Evolutionary conservation across 768 basidiomycete genomes (phyloP).

Genomic region (Collybiopsis luxurians): DNA sequence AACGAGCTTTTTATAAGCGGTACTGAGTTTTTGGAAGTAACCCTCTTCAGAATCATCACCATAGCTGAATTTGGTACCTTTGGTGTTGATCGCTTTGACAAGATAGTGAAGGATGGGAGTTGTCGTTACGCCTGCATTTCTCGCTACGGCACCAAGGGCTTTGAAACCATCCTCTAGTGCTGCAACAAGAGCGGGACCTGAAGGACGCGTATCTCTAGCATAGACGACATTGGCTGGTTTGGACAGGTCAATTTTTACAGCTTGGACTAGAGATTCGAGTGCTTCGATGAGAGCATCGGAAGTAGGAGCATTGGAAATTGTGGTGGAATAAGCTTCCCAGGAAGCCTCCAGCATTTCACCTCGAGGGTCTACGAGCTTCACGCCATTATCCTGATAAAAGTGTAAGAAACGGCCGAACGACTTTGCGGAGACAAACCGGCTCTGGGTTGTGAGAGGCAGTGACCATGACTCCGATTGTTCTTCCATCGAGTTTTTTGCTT

Average conservation of each 20-base stretch:
- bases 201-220: slow-evolving; percentile 91
- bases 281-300: slow-evolving; percentile 69
- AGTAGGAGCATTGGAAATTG: slow-evolving; percentile 77
- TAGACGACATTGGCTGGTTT: slow-evolving; percentile 84
- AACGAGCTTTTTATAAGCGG: slow-evolving; percentile 82
- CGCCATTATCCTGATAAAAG: slow-evolving; percentile 84
- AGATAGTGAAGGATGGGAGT: slow-evolving; percentile 97
- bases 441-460: slow-evolving; percentile 99
- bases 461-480: slow-evolving; percentile 96
- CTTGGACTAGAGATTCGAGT: slow-evolving; percentile 59
- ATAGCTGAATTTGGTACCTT: slow-evolving; percentile 72
- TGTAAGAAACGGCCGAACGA: background rate
- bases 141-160: slow-evolving; percentile 63
- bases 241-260: slow-evolving; percentile 71
- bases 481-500: slow-evolving; percentile 89
- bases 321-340: slow-evolving; percentile 90
- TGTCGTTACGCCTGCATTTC: slow-evolving; percentile 82
- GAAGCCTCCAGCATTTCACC: slow-evolving; percentile 96
- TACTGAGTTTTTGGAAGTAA: slow-evolving; percentile 79
- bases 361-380: slow-evolving; percentile 94
- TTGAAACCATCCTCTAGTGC: slow-evolving; percentile 83
- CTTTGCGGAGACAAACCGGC: slow-evolving; percentile 48
- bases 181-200: slow-evolving; percentile 70
- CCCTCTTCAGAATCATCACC: slow-evolving; percentile 80
- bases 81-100: slow-evolving; percentile 85